phyloP scores from a whole-genome alignment of 192 early-diverging fungal species.

The Coemansia furcata region DNA sequence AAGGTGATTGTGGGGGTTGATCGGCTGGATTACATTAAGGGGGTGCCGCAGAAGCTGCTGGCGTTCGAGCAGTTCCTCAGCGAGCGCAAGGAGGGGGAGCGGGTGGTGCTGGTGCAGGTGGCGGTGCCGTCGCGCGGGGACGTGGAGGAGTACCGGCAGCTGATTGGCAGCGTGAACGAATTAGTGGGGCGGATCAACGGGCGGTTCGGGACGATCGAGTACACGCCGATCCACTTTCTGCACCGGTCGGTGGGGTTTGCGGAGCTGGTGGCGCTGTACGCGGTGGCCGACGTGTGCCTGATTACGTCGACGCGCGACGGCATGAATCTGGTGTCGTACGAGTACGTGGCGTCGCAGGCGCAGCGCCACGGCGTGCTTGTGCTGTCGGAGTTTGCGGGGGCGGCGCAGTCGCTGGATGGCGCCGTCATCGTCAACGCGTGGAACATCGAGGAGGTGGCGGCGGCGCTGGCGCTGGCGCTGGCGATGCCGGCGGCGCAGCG shows the following conservation, averaged over 20 bases:
- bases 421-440: constrained; percentile 99
- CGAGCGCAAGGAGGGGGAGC: constrained; percentile 88
- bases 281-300: constrained; percentile 93
- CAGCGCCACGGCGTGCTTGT: constrained; percentile 93
- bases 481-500: constrained; percentile 83
- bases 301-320: constrained; percentile 98
- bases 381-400: constrained; percentile 97
- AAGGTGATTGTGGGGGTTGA: constrained; percentile 97
- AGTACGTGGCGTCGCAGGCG: constrained; percentile 94
- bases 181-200: constrained; percentile 98
- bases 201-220: constrained; percentile 90
- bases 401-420: constrained; percentile 96
- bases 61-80: constrained; percentile 91
- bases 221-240: constrained; percentile 97
- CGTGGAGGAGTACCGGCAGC: constrained; percentile 97
- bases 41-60: constrained; percentile 98
- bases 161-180: constrained; percentile 92
- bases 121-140: constrained; percentile 98
- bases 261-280: constrained; percentile 95
- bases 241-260: constrained; percentile 95
- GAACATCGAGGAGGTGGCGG: constrained; percentile 95
- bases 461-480: constrained; percentile 87
- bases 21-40: constrained; percentile 99
- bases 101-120: constrained; percentile 94
- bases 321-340: constrained; percentile 99